Evolutionary conservation across 192 early-diverging fungal genomes (phyloP), one percentile per base, ranked within the genome.

Genomic region (Cetraspora pellucida): DNA sequence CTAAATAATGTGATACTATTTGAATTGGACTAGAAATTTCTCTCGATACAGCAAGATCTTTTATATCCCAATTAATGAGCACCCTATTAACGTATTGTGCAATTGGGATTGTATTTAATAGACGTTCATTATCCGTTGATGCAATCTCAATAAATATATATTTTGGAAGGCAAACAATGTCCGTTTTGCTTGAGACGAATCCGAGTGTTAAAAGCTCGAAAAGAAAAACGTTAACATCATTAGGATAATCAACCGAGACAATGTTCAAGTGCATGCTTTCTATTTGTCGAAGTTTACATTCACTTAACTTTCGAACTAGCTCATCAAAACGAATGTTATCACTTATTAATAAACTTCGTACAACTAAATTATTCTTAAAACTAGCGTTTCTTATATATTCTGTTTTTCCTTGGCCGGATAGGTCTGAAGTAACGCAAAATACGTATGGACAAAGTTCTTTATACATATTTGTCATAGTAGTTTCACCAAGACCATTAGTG

Each of bases 381-480:
- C 71, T 66, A 21, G 5, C 6, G 19, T 73, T 21, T 43, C 50
- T 75, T 16, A 78, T 78, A 25, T 46, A 74, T 47, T 74, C 72
- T 43, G 77, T 74, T 64, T 78, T 78, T 0, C 77, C 77, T 55
- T 74, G 68, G 9, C 70, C 77, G 1, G 77, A 74, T 17, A 74
- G 54, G 27, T 61, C 69, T 2, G 77, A 78, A 25, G 77, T 65
- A 19, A 78, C 71, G 46, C 54, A 23, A 25, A 27, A 63, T 10
- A 78, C 72, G 37, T 69, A 49, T 1, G 72, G 70, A 47, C 71
- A 74, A 16, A 78, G 8, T 50, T 75, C 13, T 31, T 10, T 2
- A 47, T 75, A 75, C 44, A 78, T 73, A 14, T 16, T 28, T 2
- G 0, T 49, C 77, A 78, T 78, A 0, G 70, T 19, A 14, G 10